Percentiles rank a stretch among this genome's conserved stretches.
Evolutionary conservation across 2,329 filamentous ascomycete species (phyloP).

Genomic region (Mariannaea elegans): DNA sequence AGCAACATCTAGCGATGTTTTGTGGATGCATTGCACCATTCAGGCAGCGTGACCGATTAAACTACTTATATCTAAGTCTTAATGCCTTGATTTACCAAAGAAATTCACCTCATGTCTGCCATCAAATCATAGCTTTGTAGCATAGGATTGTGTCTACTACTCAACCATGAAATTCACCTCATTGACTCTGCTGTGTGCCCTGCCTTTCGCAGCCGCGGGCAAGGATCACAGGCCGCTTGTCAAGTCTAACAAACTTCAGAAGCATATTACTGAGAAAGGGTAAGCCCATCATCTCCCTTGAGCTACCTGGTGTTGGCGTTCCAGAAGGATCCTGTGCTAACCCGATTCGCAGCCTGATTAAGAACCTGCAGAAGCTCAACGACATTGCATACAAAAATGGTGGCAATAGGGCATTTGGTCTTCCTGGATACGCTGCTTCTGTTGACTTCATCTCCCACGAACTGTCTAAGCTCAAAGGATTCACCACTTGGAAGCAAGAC

Average conservation of each 20-base stretch:
- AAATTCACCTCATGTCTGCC: too few relatives aligned
- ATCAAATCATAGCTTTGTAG: too few relatives aligned
- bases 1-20: too few relatives aligned
- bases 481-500: constrained; percentile 42
- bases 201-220: constrained; percentile 30
- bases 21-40: too few relatives aligned
- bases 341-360: constrained; percentile 26
- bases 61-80: too few relatives aligned
- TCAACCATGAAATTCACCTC: constrained; percentile 33
- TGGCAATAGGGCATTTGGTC: constrained; percentile 44
- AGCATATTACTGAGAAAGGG: constrained; percentile 37
- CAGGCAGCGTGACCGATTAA: too few relatives aligned
- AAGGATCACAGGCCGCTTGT: constrained; percentile 31
- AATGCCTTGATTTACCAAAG: too few relatives aligned
- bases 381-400: constrained; percentile 45
- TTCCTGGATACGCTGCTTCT: constrained; percentile 47
- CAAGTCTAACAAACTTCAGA: constrained; percentile 36
- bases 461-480: constrained; percentile 40
- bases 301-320: accelerated
- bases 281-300: too few relatives aligned
- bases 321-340: neutral
- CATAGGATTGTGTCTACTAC: too few relatives aligned
- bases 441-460: constrained; percentile 43
- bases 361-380: constrained; percentile 40
- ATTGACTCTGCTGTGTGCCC: constrained; percentile 37